These are phyloP conservation scores for Urostyla sp. DNA, from an alignment of 73 alveolate genomes.

Conservation along the genomic window DNA sequence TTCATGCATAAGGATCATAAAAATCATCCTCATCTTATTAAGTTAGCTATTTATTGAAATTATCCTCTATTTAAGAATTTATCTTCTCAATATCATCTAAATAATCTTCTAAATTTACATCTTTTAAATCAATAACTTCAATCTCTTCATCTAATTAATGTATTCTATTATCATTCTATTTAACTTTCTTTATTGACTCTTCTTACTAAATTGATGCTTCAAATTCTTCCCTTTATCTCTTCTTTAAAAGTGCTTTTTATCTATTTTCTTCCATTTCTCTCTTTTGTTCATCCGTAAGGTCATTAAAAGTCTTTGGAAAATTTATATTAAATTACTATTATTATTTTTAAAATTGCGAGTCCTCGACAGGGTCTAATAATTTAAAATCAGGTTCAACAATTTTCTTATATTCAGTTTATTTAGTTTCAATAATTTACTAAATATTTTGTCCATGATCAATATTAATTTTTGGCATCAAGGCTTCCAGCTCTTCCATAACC, in stretches of 20 bases:
- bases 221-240: neutral
- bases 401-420: neutral
- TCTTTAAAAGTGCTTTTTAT: neutral
- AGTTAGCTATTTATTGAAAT: slow-evolving; percentile 28
- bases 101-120: slow-evolving; percentile 18
- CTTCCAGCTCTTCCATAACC: slow-evolving; percentile 17
- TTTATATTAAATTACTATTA: neutral
- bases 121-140: neutral
- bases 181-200: neutral
- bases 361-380: no score
- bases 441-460: neutral
- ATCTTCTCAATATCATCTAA: slow-evolving; percentile 21
- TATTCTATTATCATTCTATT: neutral
- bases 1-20: slow-evolving; percentile 8
- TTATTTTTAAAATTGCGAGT: neutral
- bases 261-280: neutral
- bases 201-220: neutral
- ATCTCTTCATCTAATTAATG: neutral
- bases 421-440: slow-evolving; percentile 22
- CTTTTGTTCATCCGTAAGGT: neutral
- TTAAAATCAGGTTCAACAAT: slow-evolving; percentile 1
- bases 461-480: neutral
- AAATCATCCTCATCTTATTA: slow-evolving; percentile 32
- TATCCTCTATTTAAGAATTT: slow-evolving; percentile 3
- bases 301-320: neutral